Evolutionary conservation across 192 early-diverging fungal genomes (phyloP).

Genomic region (Coemansia sp.): DNA sequence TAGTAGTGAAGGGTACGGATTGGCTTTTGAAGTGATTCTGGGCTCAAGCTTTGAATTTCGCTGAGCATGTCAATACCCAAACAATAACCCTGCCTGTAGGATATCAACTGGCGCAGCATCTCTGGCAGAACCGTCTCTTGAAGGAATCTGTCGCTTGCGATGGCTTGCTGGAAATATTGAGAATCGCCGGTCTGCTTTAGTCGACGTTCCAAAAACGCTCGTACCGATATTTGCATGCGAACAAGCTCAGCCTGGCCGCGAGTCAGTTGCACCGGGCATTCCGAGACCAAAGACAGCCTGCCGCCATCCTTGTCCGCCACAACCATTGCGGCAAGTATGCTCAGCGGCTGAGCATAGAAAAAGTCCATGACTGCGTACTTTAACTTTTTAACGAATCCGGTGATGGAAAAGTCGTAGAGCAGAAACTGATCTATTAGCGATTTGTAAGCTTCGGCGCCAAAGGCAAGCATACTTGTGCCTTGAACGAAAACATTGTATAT

Average conservation of each 20-base stretch:
- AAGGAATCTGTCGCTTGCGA: slow-evolving; percentile 64
- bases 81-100: slow-evolving; percentile 63
- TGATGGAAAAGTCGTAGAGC: slow-evolving; percentile 78
- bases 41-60: slow-evolving; percentile 57
- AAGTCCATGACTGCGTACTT: slow-evolving; percentile 88
- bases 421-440: slow-evolving; percentile 79
- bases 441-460: slow-evolving; percentile 72
- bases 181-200: slow-evolving; percentile 1
- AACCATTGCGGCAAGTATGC: slow-evolving; percentile 57
- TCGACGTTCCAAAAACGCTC: slow-evolving; percentile 54
- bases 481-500: slow-evolving; percentile 63
- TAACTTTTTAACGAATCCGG: slow-evolving; percentile 66
- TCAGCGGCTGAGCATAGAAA: slow-evolving; percentile 83
- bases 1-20: slow-evolving; percentile 68
- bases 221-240: slow-evolving; percentile 72
- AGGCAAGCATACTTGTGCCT: slow-evolving; percentile 53
- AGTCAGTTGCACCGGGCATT: slow-evolving; percentile 39
- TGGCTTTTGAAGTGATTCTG: slow-evolving; percentile 54
- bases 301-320: slow-evolving; percentile 1
- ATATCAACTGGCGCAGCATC: slow-evolving; percentile 50
- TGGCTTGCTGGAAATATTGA: slow-evolving; percentile 32
- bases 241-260: slow-evolving; percentile 63
- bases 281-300: neutral
- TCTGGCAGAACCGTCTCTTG: slow-evolving; percentile 54
- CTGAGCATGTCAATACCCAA: slow-evolving; percentile 61